Evolutionary conservation across 768 basidiomycete species (phyloP), one percentile per base, ranked within the genome.

Genomic region (Hortiboletus flavorubellus): DNA sequence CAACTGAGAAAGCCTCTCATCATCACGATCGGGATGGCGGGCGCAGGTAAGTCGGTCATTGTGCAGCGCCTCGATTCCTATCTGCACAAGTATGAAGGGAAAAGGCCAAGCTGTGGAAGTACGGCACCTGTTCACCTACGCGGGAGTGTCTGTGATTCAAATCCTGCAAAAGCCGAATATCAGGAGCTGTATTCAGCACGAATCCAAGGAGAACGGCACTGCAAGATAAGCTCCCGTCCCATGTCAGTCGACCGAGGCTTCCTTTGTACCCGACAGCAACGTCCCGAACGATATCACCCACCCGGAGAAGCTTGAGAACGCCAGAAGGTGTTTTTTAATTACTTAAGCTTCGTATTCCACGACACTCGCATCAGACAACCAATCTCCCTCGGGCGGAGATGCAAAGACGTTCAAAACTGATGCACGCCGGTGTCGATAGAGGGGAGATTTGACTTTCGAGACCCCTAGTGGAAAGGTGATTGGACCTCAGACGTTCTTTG

Each of bases 141-240:
- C 78, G 66, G 14, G 89, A 89, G 70, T 87, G 93, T 21, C 84
- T 83, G 68, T 91, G 91, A 68, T 93, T 91, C 53, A 93, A 76
- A 72, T 93, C 91, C 91, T 93, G 64, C 14, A 46, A 56, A 60
- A 30, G 15, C 26, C 46, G 45, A 40, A 8, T 9, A 35, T 56
- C 40, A 16, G 33, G 51, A 16, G 26, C 14, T 15, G 5, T 4
- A 31, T 15, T 23, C 23, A 40, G 46, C 33, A 34, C 7, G 49
- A 40, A 52, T 48, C 46, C 52, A 50, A 50, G 44, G 40, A 53
- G 54, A 60, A 30, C 76, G 88, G 64, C 65, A 93, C 91, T 61
- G 93, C 84, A 8, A 93, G 77, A 72, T 91, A 93, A 26, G 56
- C 81, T 84, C n/a, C 91, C 91, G 66, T 93, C 92, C 91, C 91